A percentile compares a stretch with the other conserved stretches of the same genome.
phyloP scores from a whole-genome alignment of 345 rosid genomes.

The Passiflora organensis region DNA sequence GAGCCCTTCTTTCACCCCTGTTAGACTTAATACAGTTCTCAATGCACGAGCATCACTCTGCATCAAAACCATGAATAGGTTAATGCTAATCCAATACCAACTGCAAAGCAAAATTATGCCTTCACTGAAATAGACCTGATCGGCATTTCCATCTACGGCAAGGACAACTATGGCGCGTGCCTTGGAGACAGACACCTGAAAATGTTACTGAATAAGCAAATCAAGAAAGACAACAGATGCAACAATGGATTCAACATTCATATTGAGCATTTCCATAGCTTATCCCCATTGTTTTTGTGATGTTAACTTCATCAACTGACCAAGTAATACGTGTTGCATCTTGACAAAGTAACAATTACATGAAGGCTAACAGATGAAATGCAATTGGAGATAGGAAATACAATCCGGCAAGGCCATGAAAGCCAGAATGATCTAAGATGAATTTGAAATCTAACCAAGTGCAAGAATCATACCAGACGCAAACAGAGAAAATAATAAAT shows the following conservation, averaged over 20 bases:
- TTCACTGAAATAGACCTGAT: slow-evolving; percentile 50
- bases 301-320: no score
- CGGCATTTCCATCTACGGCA: slow-evolving; percentile 79
- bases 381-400: no score
- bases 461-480: no score
- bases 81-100: slow-evolving; percentile 8
- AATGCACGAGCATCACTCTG: slow-evolving; percentile 82
- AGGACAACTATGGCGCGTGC: slow-evolving; percentile 68
- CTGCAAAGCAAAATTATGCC: slow-evolving; percentile 5
- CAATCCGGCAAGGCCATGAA: no score
- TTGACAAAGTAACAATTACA: no score
- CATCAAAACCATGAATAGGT: slow-evolving; percentile 17
- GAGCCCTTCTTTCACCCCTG: slow-evolving; percentile 70
- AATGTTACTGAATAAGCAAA: slow-evolving; percentile 14
- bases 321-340: no score
- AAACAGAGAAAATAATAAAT: background rate
- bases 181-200: slow-evolving; percentile 71
- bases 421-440: no score
- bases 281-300: no score
- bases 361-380: no score
- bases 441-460: no score
- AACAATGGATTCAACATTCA: background rate
- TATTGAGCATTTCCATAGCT: no score
- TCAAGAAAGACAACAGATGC: background rate
- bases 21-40: slow-evolving; percentile 69